Conservation (phyloP, 176 grass and related monocot species). For the Hyparrhenia diplandra region DNA sequence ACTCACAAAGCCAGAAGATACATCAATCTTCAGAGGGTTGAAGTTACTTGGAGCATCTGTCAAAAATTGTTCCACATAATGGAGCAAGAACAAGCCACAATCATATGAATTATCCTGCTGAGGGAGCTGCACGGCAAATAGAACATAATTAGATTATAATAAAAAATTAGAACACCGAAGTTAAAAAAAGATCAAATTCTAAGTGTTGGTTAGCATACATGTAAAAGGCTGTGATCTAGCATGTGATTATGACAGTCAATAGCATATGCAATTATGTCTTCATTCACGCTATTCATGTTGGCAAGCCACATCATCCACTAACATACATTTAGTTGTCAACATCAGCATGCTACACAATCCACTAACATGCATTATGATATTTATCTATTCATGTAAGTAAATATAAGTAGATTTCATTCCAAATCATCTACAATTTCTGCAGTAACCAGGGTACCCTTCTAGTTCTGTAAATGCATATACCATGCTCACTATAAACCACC, state of each 20-base stretch:
- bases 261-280: neutral
- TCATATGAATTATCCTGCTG: constrained; percentile 99
- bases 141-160: constrained; percentile 20
- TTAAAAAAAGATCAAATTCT: neutral
- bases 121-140: constrained; percentile 61
- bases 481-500: constrained; percentile 6
- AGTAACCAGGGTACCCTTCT: neutral
- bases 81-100: constrained; percentile 90
- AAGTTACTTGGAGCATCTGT: constrained; percentile 68
- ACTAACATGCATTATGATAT: neutral
- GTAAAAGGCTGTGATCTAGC: neutral
- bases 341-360: neutral
- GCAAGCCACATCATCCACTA: neutral
- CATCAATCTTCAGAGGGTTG: constrained; percentile 64
- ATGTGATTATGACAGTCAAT: neutral
- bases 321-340: neutral
- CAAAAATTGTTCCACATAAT: constrained; percentile 89
- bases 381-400: neutral
- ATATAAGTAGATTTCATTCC: neutral
- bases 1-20: constrained; percentile 80
- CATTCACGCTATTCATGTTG: neutral
- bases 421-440: neutral
- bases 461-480: neutral
- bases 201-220: neutral
- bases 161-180: constrained; percentile 11